A percentile compares a stretch with the other conserved stretches of the same genome.
Evolutionary conservation across 225 moss, liverwort and hornwort species (phyloP).

Genomic region (Thuidium tamariscinum): DNA sequence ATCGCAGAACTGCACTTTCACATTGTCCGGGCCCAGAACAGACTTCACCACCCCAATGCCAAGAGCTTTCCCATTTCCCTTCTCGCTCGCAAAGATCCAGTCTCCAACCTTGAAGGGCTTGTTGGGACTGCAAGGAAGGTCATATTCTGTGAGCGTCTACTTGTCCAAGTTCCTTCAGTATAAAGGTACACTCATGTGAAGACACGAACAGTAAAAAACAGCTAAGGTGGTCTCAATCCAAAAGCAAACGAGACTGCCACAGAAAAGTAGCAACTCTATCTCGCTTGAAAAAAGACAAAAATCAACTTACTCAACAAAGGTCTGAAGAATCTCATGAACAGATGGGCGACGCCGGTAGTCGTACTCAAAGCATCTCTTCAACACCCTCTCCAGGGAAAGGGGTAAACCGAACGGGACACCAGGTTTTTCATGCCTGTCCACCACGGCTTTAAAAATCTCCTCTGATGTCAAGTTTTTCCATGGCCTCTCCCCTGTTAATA

Average conservation of each 20-base stretch:
- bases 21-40: conserved; percentile 60
- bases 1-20: conserved; percentile 74
- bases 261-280: not conserved
- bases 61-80: conserved; percentile 32
- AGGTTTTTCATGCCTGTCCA: conserved; percentile 60
- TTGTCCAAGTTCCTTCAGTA: not conserved
- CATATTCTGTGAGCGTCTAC: not conserved
- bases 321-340: conserved; percentile 63
- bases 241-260: not conserved
- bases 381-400: conserved; percentile 45
- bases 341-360: conserved; percentile 80
- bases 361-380: conserved; percentile 78
- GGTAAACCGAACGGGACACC: conserved; percentile 59
- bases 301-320: conserved; percentile 46
- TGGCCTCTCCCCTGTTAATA: conserved; percentile 63
- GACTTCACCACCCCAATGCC: conserved; percentile 80
- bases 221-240: not conserved
- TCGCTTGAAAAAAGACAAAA: not conserved
- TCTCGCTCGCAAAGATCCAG: conserved; percentile 74
- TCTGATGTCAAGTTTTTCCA: conserved; percentile 64
- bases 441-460: conserved; percentile 65
- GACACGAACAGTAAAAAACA: not conserved
- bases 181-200: not conserved
- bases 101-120: conserved; percentile 81
- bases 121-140: conserved; percentile 49